phyloP scores from a whole-genome alignment of 345 rosid genomes.

The Carallia brachiata region DNA sequence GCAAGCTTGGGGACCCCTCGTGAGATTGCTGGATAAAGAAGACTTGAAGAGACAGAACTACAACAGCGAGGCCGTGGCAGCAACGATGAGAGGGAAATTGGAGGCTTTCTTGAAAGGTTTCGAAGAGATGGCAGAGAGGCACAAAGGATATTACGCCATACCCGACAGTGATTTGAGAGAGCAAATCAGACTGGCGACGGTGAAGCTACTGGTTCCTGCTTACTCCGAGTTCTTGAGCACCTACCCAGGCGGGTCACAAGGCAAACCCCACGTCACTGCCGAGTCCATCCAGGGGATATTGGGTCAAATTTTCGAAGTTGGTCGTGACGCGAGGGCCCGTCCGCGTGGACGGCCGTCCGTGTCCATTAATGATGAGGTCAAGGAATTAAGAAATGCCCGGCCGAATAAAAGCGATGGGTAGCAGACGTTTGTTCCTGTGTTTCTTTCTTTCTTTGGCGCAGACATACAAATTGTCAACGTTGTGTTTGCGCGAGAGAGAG shows the following conservation, averaged over 20 bases:
- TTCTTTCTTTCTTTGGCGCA: not conserved
- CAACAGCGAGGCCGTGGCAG: not conserved
- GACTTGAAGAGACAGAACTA: constrained; percentile 14
- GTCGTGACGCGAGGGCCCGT: constrained; percentile 30
- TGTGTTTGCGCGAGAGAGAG: too few species aligned
- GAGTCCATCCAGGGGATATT: constrained; percentile 31
- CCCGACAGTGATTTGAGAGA: constrained; percentile 52
- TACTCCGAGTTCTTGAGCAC: constrained; percentile 38
- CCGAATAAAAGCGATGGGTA: constrained; percentile 23
- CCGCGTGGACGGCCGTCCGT: constrained; percentile 12
- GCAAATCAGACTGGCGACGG: constrained; percentile 49
- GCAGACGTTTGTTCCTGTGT: not conserved
- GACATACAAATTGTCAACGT: not conserved
- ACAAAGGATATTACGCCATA: constrained; percentile 32
- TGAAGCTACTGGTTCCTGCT: constrained; percentile 42
- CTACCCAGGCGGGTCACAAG: constrained; percentile 15
- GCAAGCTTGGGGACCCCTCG: constrained; percentile 51
- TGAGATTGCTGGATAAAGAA: constrained; percentile 36
- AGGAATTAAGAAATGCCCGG: constrained; percentile 30
- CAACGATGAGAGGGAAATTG: constrained; percentile 29
- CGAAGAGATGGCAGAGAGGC: constrained; percentile 42
- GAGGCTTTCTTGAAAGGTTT: constrained; percentile 42
- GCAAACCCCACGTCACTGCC: constrained; percentile 27
- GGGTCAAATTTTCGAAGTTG: constrained; percentile 32
- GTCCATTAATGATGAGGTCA: constrained; percentile 21